Conservation (phyloP, 2,329 filamentous ascomycete species). For the Hymenoscyphus infarciens region DNA sequence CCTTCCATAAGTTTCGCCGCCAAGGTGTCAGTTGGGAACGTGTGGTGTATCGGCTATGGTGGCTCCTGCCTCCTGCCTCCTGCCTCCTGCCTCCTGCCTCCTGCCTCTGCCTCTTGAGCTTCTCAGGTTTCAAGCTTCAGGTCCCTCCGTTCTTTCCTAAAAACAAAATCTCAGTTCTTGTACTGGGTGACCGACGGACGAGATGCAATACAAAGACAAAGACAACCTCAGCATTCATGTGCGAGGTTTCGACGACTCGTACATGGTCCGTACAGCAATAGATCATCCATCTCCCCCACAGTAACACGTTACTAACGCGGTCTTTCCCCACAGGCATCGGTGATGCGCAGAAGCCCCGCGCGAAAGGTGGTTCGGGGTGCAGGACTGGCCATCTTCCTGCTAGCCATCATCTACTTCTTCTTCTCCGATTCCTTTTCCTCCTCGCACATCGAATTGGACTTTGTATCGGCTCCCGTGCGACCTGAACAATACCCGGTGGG, state of each 20-base stretch:
- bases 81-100: too few relatives aligned
- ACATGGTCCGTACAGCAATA: background rate
- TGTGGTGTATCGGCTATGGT: background rate
- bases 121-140: background rate
- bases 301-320: background rate
- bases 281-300: background rate
- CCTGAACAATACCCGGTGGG: constrained; percentile 24
- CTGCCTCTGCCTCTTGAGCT: background rate
- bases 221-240: constrained; percentile 8
- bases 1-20: background rate
- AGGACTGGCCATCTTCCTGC: constrained; percentile 7
- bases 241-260: constrained; percentile 1
- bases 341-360: constrained; percentile 8
- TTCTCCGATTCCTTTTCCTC: constrained; percentile 6
- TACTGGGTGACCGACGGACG: background rate
- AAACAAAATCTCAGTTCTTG: background rate
- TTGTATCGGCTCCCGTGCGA: constrained; percentile 23
- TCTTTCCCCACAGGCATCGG: background rate
- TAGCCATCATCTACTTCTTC: constrained; percentile 12
- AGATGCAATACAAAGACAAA: constrained; percentile 3
- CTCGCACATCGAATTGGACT: constrained; percentile 19
- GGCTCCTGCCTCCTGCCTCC: background rate
- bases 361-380: constrained; percentile 9
- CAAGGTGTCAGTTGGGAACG: background rate
- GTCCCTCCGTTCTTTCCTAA: background rate